Conservation (phyloP, 306 rosid species). For the Benincasa hispida region DNA sequence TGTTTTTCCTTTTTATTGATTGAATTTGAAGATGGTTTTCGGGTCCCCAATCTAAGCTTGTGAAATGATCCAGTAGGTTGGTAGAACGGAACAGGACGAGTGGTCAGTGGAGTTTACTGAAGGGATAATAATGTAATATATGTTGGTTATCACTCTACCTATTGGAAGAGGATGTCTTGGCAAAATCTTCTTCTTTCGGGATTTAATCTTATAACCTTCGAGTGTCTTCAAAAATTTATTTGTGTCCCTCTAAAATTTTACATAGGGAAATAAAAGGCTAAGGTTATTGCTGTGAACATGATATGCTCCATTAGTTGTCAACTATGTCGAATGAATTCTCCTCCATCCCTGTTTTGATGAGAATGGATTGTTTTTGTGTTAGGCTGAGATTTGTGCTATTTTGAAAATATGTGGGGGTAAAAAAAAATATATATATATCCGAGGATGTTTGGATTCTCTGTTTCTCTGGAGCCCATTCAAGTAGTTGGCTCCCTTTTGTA, state of each 20-base stretch:
- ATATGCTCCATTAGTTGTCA: background rate
- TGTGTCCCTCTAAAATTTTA: background rate
- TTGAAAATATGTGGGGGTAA: too few relatives aligned
- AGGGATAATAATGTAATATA: background rate
- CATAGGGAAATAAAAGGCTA: background rate
- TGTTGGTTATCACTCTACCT: background rate
- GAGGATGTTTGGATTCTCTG: too few relatives aligned
- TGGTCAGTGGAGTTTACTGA: background rate
- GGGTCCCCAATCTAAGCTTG: background rate
- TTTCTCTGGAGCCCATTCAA: too few relatives aligned
- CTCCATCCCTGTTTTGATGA: too few relatives aligned
- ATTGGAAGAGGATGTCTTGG: background rate
- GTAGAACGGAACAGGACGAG: background rate
- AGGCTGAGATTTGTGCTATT: too few relatives aligned
- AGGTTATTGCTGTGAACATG: background rate
- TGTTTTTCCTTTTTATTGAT: too few relatives aligned
- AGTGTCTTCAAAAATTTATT: background rate
- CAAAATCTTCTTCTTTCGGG: background rate
- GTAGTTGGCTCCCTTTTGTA: too few relatives aligned
- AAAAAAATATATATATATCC: too few relatives aligned
- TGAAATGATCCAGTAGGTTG: background rate
- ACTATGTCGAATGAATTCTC: background rate
- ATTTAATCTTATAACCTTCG: background rate
- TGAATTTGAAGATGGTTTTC: background rate
- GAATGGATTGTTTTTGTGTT: too few relatives aligned